Conservation (phyloP, 768 basidiomycete genomes). For the Suillus plorans region DNA sequence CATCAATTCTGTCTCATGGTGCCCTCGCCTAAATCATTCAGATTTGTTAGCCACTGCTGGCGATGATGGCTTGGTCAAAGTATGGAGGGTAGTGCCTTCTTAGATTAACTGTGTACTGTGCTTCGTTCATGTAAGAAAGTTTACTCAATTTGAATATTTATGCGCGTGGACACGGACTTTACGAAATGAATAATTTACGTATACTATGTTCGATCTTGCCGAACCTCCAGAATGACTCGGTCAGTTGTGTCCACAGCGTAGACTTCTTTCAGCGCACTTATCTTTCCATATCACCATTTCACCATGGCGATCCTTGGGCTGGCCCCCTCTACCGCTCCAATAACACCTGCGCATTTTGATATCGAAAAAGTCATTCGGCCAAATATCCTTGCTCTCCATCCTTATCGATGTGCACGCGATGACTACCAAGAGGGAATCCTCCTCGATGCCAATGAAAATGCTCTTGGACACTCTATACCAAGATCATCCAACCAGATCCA, state of each 20-base stretch:
- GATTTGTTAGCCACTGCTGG: conserved; percentile 78
- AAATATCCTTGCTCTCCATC: conserved; percentile 88
- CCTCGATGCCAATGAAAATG: conserved; percentile 97
- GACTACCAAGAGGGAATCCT: conserved; percentile 92
- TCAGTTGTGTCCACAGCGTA: not conserved
- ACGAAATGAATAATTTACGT: not conserved
- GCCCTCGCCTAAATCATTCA: conserved; percentile 60
- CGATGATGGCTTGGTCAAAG: conserved; percentile 78
- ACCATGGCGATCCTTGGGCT: conserved; percentile 71
- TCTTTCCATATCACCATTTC: not conserved
- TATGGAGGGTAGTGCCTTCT: conserved; percentile 61
- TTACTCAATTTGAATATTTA: not conserved
- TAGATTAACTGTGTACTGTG: not conserved
- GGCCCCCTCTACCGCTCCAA: conserved; percentile 38
- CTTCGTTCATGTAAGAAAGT: not conserved
- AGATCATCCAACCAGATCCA: conserved; percentile 29
- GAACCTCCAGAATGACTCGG: conserved; percentile 1
- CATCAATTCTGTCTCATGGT: conserved; percentile 85
- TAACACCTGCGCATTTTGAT: conserved; percentile 77
- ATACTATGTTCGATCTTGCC: not conserved
- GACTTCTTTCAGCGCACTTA: not conserved
- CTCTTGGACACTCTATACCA: conserved; percentile 82
- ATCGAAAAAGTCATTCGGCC: conserved; percentile 86
- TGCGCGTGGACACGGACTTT: not conserved
- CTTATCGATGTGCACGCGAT: conserved; percentile 95